Evolutionary conservation across 2,329 filamentous ascomycete genomes (phyloP), one percentile per base, ranked within the genome.

Genomic region (Epicoccum nigrum): DNA sequence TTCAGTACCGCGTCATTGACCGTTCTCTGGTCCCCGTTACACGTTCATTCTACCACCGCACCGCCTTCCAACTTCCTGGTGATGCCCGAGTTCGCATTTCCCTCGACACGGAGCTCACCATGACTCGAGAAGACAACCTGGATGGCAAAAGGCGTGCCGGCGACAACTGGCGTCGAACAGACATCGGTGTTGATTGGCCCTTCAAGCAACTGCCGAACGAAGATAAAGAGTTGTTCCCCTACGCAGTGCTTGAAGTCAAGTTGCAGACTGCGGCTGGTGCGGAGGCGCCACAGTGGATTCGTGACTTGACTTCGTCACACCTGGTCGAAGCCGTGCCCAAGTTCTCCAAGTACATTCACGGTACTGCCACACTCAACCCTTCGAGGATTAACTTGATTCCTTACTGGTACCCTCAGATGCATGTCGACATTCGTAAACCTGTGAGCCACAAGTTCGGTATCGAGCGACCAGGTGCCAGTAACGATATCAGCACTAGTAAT

Each of bases 291-390:
- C 89, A 95, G 69, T 99, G 94, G 94, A 93, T 99, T 63, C 87
- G 92, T 17, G 91, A 97, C 69, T 82, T 99, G 43, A 96, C 92
- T 35, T 83, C 90, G 11, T 96, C 92, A 56, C 94, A 99, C 76
- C 82, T 99, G 13, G 94, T 99, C 2, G 94, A 99, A 76, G 92
- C 94, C n/a, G 92, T 99, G 2, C 94, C 94, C 56, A 99, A 99
- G 71, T 99, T 97, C 76, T 97, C 92, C 68, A 99, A 99, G 77
- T 99, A 97, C 73, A 97, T 99, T 51, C 94, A 99, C 73, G 94
- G 94, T 52, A 92, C 88, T 1, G 93, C 93, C 8, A 89, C 85
- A 9, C 77, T 99, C 37, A 95, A 97, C 73, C 92, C 92, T 0
- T 83, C 86, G 35, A 86, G 89, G 47, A 99, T 99, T 74, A 81